Percentiles rank a stretch among this genome's conserved stretches.
These are phyloP conservation scores for Tuctoria greenei DNA, from an alignment of 176 grass and related monocot species.

Conservation along the genomic window DNA sequence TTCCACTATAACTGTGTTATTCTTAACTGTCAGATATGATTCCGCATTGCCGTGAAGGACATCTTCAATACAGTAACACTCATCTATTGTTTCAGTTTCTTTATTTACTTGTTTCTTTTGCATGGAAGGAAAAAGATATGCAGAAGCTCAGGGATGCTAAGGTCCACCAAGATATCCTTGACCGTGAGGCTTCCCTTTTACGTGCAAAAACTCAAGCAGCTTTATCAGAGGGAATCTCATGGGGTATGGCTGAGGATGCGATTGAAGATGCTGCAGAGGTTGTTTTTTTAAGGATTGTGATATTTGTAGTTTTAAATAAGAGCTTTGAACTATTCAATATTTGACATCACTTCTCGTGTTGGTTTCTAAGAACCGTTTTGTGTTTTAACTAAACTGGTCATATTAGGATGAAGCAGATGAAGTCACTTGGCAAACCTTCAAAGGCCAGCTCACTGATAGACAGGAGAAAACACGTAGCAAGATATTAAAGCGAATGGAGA, in stretches of 20 bases:
- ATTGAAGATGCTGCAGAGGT: constrained; percentile 76
- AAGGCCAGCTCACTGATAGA: constrained; percentile 90
- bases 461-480: constrained; percentile 95
- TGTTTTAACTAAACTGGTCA: constrained; percentile 20
- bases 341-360: not conserved
- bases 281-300: constrained; percentile 10
- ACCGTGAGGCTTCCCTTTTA: constrained; percentile 83
- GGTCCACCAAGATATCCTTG: constrained; percentile 62
- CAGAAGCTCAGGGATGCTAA: constrained; percentile 72
- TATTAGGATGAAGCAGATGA: constrained; percentile 85
- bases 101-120: constrained; percentile 33
- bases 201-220: constrained; percentile 83
- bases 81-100: constrained; percentile 25
- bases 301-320: constrained; percentile 16
- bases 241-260: constrained; percentile 95
- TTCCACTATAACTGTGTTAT: too few relatives aligned
- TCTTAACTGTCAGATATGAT: too few relatives aligned
- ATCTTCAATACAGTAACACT: not conserved
- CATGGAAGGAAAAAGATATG: constrained; percentile 79
- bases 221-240: constrained; percentile 92
- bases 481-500: constrained; percentile 96
- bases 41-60: not conserved
- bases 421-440: constrained; percentile 95
- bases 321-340: not conserved
- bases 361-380: not conserved